Evolutionary conservation across 2,329 filamentous ascomycete species (phyloP).

Genomic region (Diaporthe citri): DNA sequence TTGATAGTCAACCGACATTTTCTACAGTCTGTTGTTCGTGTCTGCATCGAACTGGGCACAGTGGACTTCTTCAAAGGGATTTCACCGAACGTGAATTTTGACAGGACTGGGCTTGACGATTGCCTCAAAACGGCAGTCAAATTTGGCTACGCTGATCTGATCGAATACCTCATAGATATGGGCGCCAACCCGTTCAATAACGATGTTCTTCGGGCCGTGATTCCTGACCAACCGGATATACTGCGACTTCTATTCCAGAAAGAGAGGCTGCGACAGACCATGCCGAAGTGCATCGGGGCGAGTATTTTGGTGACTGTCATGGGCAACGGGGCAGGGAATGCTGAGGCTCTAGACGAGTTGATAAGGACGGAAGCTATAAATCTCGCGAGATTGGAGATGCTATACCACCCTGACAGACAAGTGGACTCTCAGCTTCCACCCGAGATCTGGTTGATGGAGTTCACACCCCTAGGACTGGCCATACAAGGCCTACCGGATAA

Average conservation of each 20-base stretch:
- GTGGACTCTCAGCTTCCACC: too few relatives aligned
- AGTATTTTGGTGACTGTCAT: not conserved
- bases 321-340: not conserved
- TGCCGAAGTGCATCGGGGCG: not conserved
- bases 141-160: not conserved
- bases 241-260: not conserved
- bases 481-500: not conserved
- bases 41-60: not conserved
- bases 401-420: too few relatives aligned
- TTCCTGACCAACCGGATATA: not conserved
- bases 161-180: not conserved
- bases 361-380: not conserved
- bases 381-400: not conserved
- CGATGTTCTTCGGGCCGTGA: not conserved
- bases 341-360: not conserved
- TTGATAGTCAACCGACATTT: accelerated
- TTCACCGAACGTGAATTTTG: not conserved
- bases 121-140: not conserved
- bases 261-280: not conserved
- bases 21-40: accelerated
- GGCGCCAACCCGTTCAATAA: not conserved
- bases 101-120: accelerated
- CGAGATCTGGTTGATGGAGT: too few relatives aligned
- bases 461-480: not conserved
- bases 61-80: not conserved